Base-by-base conservation (phyloP, 768 basidiomycete genomes). In the Vararia minispora region DNA sequence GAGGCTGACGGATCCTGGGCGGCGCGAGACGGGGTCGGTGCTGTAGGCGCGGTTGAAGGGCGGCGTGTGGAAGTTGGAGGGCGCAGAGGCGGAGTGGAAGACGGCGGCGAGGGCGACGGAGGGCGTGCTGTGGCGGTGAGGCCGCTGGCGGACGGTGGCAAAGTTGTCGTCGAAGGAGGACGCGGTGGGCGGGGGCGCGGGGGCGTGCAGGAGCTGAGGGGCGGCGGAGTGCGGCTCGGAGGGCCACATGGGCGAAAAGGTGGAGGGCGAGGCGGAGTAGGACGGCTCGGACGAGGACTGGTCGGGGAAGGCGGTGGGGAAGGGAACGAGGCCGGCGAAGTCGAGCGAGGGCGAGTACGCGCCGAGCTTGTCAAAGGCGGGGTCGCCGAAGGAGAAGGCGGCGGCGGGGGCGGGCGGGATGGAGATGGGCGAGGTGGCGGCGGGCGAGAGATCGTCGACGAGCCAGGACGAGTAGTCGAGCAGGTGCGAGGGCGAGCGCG, bases 11-110 rank as follows among this genome's bases (percentile, higher is more conserved):
- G 79, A 80, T 51, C 79, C 81, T 39, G 79, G 74, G 21, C 76
- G 70, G 33, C 75, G 71, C n/a, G n/a, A n/a, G n/a, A n/a, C n/a
- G n/a, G n/a, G n/a, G n/a, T n/a, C n/a, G n/a, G n/a, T n/a, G 54
- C 69, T 76, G 64, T 80, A 84, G 12, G 68, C 57, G 24, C 84
- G 68, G 28, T 72, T 58, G 51, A 75, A 60, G 20, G 62, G 58
- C 36, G 72, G 66, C 20, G 62, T 58, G 40, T 64, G 66, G 3
- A 64, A 55, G 34, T 75, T 70, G 36, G 77, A 65, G 14, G 83
- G 83, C 1, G 83, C 83, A 45, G 79, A 82, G 8, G 80, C 70
- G 9, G 81, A 78, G 37, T 73, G 73, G 62, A 86, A 82, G 38
- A 77, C 59, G 26, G 72, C 68, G 22, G 74, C 60, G n/a, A 73